Evolutionary conservation across 495 filamentous ascomycete species (phyloP).

Genomic region (Eremomyces bilateralis): DNA sequence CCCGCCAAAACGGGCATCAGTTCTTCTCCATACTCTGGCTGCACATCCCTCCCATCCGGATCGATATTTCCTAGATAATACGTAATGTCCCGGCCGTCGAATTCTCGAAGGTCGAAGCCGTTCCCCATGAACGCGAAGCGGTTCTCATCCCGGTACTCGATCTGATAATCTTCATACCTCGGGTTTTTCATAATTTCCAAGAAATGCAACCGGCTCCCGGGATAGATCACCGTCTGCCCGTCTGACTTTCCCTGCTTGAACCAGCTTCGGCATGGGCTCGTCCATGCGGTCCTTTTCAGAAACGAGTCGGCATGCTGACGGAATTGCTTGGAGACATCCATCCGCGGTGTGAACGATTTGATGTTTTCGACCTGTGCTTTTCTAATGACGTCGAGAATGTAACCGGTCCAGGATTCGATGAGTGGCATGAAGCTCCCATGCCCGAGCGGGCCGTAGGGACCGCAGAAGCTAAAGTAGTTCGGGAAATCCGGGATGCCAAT

Average conservation of each 20-base stretch:
- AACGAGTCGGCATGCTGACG: conserved; percentile 19
- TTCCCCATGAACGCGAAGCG: conserved; percentile 23
- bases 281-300: conserved; percentile 20
- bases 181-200: conserved; percentile 20
- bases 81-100: conserved; percentile 20
- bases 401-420: conserved; percentile 19
- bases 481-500: conserved; percentile 16
- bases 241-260: conserved; percentile 22
- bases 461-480: conserved; percentile 18
- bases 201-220: conserved; percentile 21
- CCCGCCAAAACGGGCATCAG: conserved; percentile 16
- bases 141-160: conserved; percentile 20
- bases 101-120: conserved; percentile 20
- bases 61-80: conserved; percentile 18
- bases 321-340: conserved; percentile 12
- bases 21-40: conserved; percentile 16
- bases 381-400: conserved; percentile 16
- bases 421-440: conserved; percentile 21
- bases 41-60: conserved; percentile 13
- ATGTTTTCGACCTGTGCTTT: conserved; percentile 19
- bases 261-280: conserved; percentile 16
- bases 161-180: conserved; percentile 23
- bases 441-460: conserved; percentile 17
- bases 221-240: conserved; percentile 21
- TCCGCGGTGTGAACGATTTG: conserved; percentile 14